phyloP scores from a whole-genome alignment of 2,329 filamentous ascomycete genomes.

The Aspergillus sp. region DNA sequence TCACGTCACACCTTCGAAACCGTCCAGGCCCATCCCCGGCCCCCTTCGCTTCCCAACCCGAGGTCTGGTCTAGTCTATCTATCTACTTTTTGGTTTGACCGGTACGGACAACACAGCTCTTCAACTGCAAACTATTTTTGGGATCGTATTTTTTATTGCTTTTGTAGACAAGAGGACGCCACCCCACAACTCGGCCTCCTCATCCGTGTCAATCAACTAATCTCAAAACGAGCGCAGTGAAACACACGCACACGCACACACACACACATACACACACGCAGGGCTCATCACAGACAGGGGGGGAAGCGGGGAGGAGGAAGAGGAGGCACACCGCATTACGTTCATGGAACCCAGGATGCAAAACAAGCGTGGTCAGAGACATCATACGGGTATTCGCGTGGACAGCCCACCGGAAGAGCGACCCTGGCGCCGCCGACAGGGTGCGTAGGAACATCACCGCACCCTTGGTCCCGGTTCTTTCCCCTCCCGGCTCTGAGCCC shows the following conservation, averaged over 20 bases:
- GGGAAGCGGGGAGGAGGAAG: too few relatives aligned
- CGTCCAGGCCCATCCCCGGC: not conserved
- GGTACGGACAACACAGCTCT: not conserved
- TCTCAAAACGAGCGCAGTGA: constrained; percentile 1
- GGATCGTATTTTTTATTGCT: constrained; percentile 3
- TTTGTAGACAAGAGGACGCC: not conserved
- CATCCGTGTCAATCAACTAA: not conserved
- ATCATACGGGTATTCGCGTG: not conserved
- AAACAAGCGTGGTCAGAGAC: not conserved
- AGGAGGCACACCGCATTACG: not conserved
- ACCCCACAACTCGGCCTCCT: not conserved
- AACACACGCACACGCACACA: not conserved
- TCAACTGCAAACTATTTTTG: not conserved
- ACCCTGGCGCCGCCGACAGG: not conserved
- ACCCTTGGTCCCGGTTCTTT: not conserved
- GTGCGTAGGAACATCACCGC: not conserved
- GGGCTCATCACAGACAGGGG: not conserved
- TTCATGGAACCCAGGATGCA: not conserved
- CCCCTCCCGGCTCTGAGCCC: not conserved
- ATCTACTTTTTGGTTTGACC: not conserved
- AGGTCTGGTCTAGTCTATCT: too few relatives aligned
- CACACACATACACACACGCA: not conserved
- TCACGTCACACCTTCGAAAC: not conserved
- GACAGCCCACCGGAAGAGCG: not conserved
- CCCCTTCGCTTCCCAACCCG: not conserved